phyloP scores from a whole-genome alignment of 805 yeast genomes.

The Hanseniaspora guilliermondii region DNA sequence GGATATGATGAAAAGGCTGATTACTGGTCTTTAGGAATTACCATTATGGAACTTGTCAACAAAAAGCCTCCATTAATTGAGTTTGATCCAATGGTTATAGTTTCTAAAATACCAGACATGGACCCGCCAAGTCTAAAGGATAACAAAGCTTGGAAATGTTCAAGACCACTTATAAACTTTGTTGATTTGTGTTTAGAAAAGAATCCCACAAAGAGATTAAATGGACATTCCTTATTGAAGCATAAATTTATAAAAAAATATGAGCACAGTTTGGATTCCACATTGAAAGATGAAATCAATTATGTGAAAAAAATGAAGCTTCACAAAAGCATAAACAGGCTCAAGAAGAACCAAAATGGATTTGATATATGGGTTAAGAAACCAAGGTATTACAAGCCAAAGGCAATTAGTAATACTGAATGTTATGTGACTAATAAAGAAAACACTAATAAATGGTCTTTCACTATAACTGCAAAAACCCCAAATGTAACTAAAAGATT shows the following conservation, averaged over 20 bases:
- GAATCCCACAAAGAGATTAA: constrained; percentile 53
- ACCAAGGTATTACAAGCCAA: neutral
- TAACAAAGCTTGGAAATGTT: constrained; percentile 1
- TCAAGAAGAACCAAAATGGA: constrained; percentile 1
- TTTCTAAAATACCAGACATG: constrained; percentile 54
- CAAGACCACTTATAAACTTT: constrained; percentile 36
- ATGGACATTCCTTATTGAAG: constrained; percentile 43
- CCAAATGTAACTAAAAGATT: constrained; percentile 11
- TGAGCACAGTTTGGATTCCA: constrained; percentile 24
- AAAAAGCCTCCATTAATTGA: constrained; percentile 74
- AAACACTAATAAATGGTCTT: neutral
- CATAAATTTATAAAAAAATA: constrained; percentile 37
- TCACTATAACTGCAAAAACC: neutral
- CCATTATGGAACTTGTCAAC: constrained; percentile 69
- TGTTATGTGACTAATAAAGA: neutral
- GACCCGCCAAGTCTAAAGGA: constrained; percentile 44
- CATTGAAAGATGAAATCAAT: constrained; percentile 31
- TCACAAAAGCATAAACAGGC: constrained; percentile 13
- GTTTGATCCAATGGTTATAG: constrained; percentile 62
- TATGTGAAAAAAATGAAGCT: constrained; percentile 26
- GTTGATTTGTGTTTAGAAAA: constrained; percentile 53
- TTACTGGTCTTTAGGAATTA: constrained; percentile 92
- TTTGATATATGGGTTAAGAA: constrained; percentile 4
- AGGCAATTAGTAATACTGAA: neutral
- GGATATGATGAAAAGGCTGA: constrained; percentile 84